Evolutionary conservation across 805 yeast species (phyloP).

Genomic region (Teunomyces atbi): DNA sequence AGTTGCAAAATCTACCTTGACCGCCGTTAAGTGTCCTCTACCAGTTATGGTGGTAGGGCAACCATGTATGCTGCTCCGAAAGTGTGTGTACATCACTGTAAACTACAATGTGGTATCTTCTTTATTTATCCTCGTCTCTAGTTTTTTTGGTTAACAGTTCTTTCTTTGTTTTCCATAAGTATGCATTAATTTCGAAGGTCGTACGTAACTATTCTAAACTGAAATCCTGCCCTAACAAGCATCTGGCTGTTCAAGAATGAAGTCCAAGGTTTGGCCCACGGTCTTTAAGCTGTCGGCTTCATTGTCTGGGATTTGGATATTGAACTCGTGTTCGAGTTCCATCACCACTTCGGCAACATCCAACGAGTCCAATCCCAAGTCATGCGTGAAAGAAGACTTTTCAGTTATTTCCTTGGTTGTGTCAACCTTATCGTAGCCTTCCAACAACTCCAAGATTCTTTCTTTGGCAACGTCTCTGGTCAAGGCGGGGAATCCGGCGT

Average conservation of each 20-base stretch:
- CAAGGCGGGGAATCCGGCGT: conserved; percentile 59
- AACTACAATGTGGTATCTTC: neutral
- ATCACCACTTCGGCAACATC: conserved; percentile 47
- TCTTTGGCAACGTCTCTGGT: conserved; percentile 62
- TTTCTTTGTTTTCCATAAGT: neutral
- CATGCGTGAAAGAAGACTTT: conserved; percentile 34
- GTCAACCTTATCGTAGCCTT: conserved; percentile 60
- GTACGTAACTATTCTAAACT: neutral
- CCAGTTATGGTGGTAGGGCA: neutral
- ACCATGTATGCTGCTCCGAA: neutral
- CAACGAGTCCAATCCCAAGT: conserved; percentile 47
- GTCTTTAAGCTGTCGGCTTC: conserved; percentile 47
- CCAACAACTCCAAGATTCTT: conserved; percentile 61
- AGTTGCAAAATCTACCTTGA: neutral
- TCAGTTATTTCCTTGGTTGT: conserved; percentile 36
- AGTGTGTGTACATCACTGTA: neutral
- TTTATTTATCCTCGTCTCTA: neutral
- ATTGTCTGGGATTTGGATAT: conserved; percentile 46
- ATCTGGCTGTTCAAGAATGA: conserved; percentile 41
- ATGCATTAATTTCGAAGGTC: neutral
- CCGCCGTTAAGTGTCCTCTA: too few species aligned
- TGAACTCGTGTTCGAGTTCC: conserved; percentile 49
- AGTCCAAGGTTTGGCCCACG: conserved; percentile 45
- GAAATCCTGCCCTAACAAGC: conserved; percentile 25
- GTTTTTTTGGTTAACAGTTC: neutral